Base-by-base conservation (phyloP, 1,139 yeast genomes). In the Scheffersomyces segobiensis region DNA sequence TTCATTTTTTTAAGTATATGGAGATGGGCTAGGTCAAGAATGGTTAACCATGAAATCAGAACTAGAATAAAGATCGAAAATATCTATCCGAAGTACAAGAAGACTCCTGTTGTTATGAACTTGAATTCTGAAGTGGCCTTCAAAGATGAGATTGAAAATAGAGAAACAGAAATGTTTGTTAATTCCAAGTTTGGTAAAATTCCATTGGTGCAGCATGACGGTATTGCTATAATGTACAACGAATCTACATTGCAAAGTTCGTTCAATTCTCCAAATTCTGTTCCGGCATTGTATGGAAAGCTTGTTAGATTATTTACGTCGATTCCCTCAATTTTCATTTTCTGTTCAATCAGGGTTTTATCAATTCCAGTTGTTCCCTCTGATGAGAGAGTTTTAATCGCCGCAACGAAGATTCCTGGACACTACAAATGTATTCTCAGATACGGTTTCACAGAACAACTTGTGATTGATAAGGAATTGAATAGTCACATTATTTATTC, bases 371-470 rank as follows among this genome's bases (percentile, higher is more conserved):
- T 62, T 54, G 75, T 82, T 8, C 75, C 73, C 1, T 60, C 60
- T 5, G 78, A 73, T 5, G 82, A 80, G 52, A 70, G 82, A 53
- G 68, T 80, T 1, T 64, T 79, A 47, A 60, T 82, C 46, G 80
- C 77, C 2, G 67, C 75, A 46, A 78, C 81, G 63, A 75, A 70
- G 55, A 65, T 80, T 42, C 74, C 78, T 0, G 83, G 83, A 1
- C 81, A 81, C 60, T 81, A 76, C 69, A 71, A 82, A 59, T 81
- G 85, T 62, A 70, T 81, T 20, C 60, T 81, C 12, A 69, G 83
- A 53, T 79, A 74, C 60, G 86, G 86, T 5, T 82, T 81, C 65
- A 79, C 78, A 78, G 83, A 80, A 59, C 74, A 74, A 22, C 70
- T 77, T 12, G 59, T 60, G 50, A 68, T 80, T 49, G 75, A 72